Evolutionary conservation across 2,329 filamentous ascomycete species (phyloP).

Genomic region (Ophiocordyceps robertsii): DNA sequence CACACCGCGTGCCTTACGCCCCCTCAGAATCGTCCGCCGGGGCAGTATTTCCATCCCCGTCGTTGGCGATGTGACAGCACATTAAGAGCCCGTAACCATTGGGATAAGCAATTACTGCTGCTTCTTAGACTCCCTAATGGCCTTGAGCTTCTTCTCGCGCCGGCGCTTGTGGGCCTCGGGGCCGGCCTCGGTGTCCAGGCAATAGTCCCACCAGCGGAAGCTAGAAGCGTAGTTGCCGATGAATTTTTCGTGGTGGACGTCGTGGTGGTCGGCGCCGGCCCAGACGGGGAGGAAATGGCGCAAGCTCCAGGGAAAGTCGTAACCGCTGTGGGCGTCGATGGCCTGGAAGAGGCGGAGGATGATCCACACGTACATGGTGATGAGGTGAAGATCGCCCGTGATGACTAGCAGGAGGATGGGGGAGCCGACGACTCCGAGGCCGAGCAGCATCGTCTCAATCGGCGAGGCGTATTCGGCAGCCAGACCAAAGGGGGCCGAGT

Average conservation of each 20-base stretch:
- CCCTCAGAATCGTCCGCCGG: not conserved
- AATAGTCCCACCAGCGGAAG: constrained; percentile 98
- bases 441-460: constrained; percentile 91
- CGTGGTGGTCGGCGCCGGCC: constrained; percentile 94
- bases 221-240: constrained; percentile 96
- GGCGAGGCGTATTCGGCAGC: constrained; percentile 96
- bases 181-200: constrained; percentile 85
- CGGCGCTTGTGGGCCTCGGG: constrained; percentile 75
- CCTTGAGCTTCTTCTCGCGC: constrained; percentile 60
- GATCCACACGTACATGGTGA: constrained; percentile 99
- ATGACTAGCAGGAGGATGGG: constrained; percentile 75
- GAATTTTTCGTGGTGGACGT: constrained; percentile 95
- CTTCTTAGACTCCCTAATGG: constrained; percentile 50
- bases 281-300: constrained; percentile 95
- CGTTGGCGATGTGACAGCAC: not conserved
- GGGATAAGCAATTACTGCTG: constrained; percentile 32
- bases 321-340: constrained; percentile 93
- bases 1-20: not conserved
- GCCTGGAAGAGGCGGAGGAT: constrained; percentile 87
- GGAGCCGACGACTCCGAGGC: constrained; percentile 68
- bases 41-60: not conserved
- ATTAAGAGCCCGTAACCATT: not conserved
- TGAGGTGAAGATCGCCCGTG: constrained; percentile 78
- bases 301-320: constrained; percentile 96
- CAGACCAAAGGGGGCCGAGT: constrained; percentile 91